These are phyloP conservation scores for Crepidotus sp. DNA, from an alignment of 1,284 basidiomycete species.

Conservation along the genomic window DNA sequence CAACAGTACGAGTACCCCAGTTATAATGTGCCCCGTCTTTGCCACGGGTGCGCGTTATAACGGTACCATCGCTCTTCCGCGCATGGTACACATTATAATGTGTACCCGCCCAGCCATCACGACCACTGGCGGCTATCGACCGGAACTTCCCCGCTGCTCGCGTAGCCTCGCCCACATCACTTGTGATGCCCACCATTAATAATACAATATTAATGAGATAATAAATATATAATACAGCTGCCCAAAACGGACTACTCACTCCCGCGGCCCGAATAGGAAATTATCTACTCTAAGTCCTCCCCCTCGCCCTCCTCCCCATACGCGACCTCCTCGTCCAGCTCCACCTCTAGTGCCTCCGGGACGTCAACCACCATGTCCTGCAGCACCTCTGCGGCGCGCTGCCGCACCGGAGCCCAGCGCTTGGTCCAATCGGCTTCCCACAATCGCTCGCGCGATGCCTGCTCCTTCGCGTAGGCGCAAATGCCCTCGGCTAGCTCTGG, in stretches of 20 bases:
- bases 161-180: not conserved
- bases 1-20: not conserved
- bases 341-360: not conserved
- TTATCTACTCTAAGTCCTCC: not conserved
- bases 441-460: not conserved
- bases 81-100: not conserved
- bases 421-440: not conserved
- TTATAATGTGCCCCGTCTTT: not conserved
- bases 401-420: not conserved
- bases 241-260: not conserved
- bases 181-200: not conserved
- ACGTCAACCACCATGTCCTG: not conserved
- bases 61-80: not conserved
- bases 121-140: not conserved
- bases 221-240: no score
- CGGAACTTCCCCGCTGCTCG: no score
- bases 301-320: not conserved
- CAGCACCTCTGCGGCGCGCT: not conserved
- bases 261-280: not conserved
- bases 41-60: not conserved
- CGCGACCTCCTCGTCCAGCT: not conserved
- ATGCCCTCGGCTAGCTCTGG: not conserved
- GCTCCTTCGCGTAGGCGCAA: not conserved
- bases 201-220: not conserved
- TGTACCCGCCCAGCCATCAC: not conserved